phyloP scores from a whole-genome alignment of 2,329 filamentous ascomycete genomes.

The Cladophialophora exuberans region DNA sequence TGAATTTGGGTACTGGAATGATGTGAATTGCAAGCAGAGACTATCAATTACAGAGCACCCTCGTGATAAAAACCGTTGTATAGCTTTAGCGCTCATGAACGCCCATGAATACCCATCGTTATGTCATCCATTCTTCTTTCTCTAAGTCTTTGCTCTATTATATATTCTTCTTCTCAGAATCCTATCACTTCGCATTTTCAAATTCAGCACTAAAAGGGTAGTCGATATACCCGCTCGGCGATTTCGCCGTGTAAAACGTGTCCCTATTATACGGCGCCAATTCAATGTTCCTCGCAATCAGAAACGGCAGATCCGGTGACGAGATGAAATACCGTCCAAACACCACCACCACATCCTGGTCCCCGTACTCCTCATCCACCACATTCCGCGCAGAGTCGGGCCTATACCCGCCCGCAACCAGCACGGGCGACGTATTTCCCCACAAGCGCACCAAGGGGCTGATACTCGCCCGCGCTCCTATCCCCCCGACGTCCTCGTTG shows the following conservation, averaged over 20 bases:
- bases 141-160: background rate
- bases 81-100: background rate
- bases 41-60: background rate
- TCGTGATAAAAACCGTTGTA: background rate
- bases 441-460: slow-evolving; percentile 41
- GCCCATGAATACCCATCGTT: slow-evolving; percentile 13
- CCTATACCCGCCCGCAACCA: slow-evolving; percentile 60
- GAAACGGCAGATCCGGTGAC: slow-evolving; percentile 53
- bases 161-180: background rate
- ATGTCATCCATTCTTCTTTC: background rate
- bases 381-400: slow-evolving; percentile 55
- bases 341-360: slow-evolving; percentile 51
- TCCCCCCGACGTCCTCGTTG: slow-evolving; percentile 42
- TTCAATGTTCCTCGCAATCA: slow-evolving; percentile 43
- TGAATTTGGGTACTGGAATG: background rate
- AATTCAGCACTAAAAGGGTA: slow-evolving; percentile 21
- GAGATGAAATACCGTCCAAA: slow-evolving; percentile 55
- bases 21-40: background rate
- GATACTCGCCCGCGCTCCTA: too few relatives aligned
- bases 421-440: slow-evolving; percentile 57
- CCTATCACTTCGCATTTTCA: slow-evolving; percentile 2
- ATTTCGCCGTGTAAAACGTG: slow-evolving; percentile 25
- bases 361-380: slow-evolving; percentile 46
- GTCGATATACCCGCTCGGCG: slow-evolving; percentile 23
- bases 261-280: slow-evolving; percentile 21